Percentiles rank a stretch among this genome's conserved stretches.
Evolutionary conservation across 768 basidiomycete species (phyloP).

Genomic region (Termitomyces sp.): DNA sequence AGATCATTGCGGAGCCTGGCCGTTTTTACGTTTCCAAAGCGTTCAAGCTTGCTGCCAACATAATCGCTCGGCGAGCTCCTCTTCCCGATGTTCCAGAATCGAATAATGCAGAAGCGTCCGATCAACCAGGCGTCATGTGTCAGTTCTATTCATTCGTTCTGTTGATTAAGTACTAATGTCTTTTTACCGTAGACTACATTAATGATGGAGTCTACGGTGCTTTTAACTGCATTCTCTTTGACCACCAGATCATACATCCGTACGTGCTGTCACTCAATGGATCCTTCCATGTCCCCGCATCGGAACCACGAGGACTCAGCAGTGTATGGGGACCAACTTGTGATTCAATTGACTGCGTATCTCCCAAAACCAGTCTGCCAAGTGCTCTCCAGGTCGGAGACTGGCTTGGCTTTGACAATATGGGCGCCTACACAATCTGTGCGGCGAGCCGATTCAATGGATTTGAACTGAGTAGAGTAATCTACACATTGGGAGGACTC

Average conservation of each 20-base stretch:
- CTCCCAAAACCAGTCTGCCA: slow-evolving; percentile 55
- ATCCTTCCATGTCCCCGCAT: slow-evolving; percentile 51
- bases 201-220: slow-evolving; percentile 98
- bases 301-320: slow-evolving; percentile 41
- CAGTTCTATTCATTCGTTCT: slow-evolving; percentile 28
- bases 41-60: slow-evolving; percentile 87
- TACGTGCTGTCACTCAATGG: slow-evolving; percentile 66
- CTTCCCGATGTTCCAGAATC: slow-evolving; percentile 27
- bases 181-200: slow-evolving; percentile 75
- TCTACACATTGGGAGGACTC: slow-evolving; percentile 67
- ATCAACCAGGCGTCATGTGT: slow-evolving; percentile 79
- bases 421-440: slow-evolving; percentile 99
- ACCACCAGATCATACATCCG: slow-evolving; percentile 90
- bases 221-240: slow-evolving; percentile 96
- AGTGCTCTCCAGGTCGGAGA: slow-evolving; percentile 80
- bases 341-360: slow-evolving; percentile 95
- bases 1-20: slow-evolving; percentile 94
- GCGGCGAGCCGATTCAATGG: slow-evolving; percentile 96
- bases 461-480: slow-evolving; percentile 73
- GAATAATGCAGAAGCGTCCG: slow-evolving; percentile 23
- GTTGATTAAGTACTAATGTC: slow-evolving; percentile 7
- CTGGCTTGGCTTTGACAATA: slow-evolving; percentile 96
- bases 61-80: slow-evolving; percentile 82
- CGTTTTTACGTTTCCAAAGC: slow-evolving; percentile 90
- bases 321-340: slow-evolving; percentile 99